phyloP scores from a whole-genome alignment of 441 rosid genomes.

The Arabidopsis hybrid region DNA sequence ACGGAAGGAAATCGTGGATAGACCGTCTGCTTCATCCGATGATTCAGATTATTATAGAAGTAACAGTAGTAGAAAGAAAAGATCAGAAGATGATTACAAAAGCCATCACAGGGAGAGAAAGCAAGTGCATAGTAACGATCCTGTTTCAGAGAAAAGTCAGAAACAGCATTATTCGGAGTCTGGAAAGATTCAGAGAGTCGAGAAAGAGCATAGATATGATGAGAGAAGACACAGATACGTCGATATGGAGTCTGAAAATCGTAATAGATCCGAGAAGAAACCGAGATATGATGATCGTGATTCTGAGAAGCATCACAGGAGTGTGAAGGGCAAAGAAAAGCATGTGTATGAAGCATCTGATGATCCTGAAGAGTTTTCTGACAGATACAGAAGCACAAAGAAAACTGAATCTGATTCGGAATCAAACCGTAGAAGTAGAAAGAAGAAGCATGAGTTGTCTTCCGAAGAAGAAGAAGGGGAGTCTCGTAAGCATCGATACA shows the following conservation, averaged over 20 bases:
- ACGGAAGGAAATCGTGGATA: slow-evolving; percentile 41
- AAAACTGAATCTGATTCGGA: slow-evolving; percentile 41
- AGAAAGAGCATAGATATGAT: slow-evolving; percentile 32
- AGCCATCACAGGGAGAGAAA: slow-evolving; percentile 32
- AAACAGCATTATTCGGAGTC: slow-evolving; percentile 16
- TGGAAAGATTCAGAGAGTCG: slow-evolving; percentile 23
- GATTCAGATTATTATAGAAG: slow-evolving; percentile 47
- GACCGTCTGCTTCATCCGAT: slow-evolving; percentile 46
- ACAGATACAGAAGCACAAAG: slow-evolving; percentile 41
- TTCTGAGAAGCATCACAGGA: slow-evolving; percentile 34
- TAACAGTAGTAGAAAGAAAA: slow-evolving; percentile 42
- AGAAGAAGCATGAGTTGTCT: slow-evolving; percentile 46
- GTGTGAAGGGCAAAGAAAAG: slow-evolving; percentile 42
- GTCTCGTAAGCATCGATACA: slow-evolving; percentile 41
- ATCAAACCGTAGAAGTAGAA: slow-evolving; percentile 41
- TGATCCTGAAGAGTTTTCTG: slow-evolving; percentile 26
- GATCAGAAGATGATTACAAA: slow-evolving; percentile 36
- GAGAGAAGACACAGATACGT: slow-evolving; percentile 30
- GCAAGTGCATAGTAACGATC: slow-evolving; percentile 9
- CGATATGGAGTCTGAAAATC: slow-evolving; percentile 34
- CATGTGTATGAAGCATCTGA: slow-evolving; percentile 38
- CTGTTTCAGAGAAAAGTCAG: slow-evolving; percentile 22
- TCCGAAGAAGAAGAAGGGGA: slow-evolving; percentile 40
- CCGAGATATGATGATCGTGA: slow-evolving; percentile 30
- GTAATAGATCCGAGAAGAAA: slow-evolving; percentile 29